Evolutionary conservation across 2,329 filamentous ascomycete species (phyloP).

Genomic region (Alternaria hordeiaustralica): DNA sequence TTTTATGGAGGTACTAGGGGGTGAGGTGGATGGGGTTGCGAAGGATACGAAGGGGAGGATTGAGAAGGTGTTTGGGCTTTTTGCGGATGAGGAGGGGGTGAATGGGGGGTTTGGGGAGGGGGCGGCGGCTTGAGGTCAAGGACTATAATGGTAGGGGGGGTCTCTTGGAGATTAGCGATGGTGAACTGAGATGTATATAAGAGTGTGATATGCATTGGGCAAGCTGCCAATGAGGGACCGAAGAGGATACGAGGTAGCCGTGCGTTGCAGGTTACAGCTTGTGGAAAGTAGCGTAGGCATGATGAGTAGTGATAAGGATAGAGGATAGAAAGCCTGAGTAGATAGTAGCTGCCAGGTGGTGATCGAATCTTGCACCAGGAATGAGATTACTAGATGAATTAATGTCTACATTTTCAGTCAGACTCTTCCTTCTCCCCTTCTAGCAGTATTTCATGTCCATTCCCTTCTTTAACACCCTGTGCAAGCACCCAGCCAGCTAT

Average conservation of each 20-base stretch:
- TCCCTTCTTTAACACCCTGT: slow-evolving; percentile 64
- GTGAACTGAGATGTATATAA: neutral
- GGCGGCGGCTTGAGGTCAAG: rapidly evolving
- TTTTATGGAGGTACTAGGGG: neutral
- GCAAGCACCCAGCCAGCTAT: slow-evolving; percentile 59
- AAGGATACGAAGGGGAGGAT: neutral
- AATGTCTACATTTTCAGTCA: neutral
- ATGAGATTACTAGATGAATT: rapidly evolving
- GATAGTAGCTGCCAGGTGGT: neutral
- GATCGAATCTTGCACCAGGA: neutral
- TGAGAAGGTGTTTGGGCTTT: neutral
- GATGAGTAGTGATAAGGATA: neutral
- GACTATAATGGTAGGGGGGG: too few species aligned
- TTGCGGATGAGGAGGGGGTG: neutral
- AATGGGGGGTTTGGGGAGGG: neutral
- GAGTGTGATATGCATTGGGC: rapidly evolving
- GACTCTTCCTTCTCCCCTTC: slow-evolving; percentile 49
- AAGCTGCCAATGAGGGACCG: neutral
- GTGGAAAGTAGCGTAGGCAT: neutral
- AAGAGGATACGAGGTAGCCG: neutral
- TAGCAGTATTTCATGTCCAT: slow-evolving; percentile 70
- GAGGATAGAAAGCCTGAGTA: rapidly evolving
- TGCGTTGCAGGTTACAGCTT: neutral
- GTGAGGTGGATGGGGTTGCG: neutral
- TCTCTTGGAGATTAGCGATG: too few species aligned